Base-by-base conservation (phyloP, 2,329 filamentous ascomycete species). In the Davidsoniella australis region DNA sequence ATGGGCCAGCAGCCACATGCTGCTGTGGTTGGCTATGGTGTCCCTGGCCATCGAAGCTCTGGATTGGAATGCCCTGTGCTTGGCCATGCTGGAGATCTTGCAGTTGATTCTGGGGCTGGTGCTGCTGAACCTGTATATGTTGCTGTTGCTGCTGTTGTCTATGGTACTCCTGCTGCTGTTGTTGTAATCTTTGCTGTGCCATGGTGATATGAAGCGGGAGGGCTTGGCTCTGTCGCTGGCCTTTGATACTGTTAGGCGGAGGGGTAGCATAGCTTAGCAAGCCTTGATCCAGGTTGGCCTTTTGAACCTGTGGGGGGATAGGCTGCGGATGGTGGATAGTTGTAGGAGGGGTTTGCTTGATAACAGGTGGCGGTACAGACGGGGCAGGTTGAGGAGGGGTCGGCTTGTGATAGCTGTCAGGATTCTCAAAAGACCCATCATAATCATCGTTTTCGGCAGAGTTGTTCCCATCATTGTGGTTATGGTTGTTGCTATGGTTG, bases 261-360 rank as follows among this genome's bases (percentile, higher is more conserved):
- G 54, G 54, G 5, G 53, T 55, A 9, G 54, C 53, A 38, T 54
- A 55, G 33, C 51, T 54, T 3, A 53, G 39, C 10, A 55, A 43
- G 10, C 54, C 51, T 36, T 52, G 52, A 23, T 54, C 49, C 18
- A 54, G 29, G 49, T 73, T 62, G 5, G 68, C 67, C 53, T 70
- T 68, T 52, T 76, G 73, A 1, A 75, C 70, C 43, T 75, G 71
- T 5, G 72, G 73, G 24, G 73, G 73, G 9, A 73, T 59, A 8
- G 72, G 69, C 48, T 75, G 72, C 1, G 70, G 70, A 47, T 68
- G 64, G 12, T 51, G 20, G 20, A 53, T 53, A n/a, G 47, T 37
- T 6, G 61, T 62, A 4, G 60, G 59, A 37, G 61, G 62, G 6
- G 54, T 42, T 55, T 56, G 52, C 55, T 56, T 48, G 2, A 57